These are phyloP conservation scores for Chalaropsis thielavioides DNA, from an alignment of 2,329 filamentous ascomycete genomes.

Conservation along the genomic window DNA sequence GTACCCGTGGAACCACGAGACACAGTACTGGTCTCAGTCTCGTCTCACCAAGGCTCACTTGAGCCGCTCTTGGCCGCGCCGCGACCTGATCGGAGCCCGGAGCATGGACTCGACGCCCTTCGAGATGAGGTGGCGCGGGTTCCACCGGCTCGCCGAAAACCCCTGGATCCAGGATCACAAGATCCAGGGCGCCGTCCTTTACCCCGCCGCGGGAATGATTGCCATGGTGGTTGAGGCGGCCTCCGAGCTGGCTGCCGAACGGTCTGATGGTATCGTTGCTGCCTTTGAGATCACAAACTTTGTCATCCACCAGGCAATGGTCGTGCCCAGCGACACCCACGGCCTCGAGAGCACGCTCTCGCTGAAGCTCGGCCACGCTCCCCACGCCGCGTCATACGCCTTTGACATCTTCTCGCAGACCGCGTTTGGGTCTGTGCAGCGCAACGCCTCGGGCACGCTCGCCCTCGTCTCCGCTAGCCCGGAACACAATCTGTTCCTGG, in stretches of 20 bases:
- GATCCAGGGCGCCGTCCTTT: slow-evolving; percentile 36
- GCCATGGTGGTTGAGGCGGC: slow-evolving; percentile 36
- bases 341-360: slow-evolving; percentile 38
- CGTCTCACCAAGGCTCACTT: slow-evolving; percentile 31
- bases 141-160: slow-evolving; percentile 34
- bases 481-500: background rate
- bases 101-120: slow-evolving; percentile 31
- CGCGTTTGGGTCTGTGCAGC: slow-evolving; percentile 22
- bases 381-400: slow-evolving; percentile 21
- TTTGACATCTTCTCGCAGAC: slow-evolving; percentile 36
- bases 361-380: slow-evolving; percentile 24
- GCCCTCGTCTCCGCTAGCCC: slow-evolving; percentile 8
- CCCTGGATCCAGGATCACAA: slow-evolving; percentile 40
- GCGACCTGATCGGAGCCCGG: slow-evolving; percentile 37
- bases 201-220: slow-evolving; percentile 37
- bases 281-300: slow-evolving; percentile 32
- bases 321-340: slow-evolving; percentile 32
- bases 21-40: slow-evolving; percentile 40
- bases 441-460: slow-evolving; percentile 28
- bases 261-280: background rate
- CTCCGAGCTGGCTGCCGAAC: slow-evolving; percentile 26
- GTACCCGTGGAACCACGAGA: slow-evolving; percentile 41
- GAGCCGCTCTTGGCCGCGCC: slow-evolving; percentile 31
- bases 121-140: slow-evolving; percentile 36
- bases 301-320: slow-evolving; percentile 36